Evolutionary conservation across 805 yeast species (phyloP), one percentile per base, ranked within the genome.

Genomic region (Zygotorulaspora florentina): DNA sequence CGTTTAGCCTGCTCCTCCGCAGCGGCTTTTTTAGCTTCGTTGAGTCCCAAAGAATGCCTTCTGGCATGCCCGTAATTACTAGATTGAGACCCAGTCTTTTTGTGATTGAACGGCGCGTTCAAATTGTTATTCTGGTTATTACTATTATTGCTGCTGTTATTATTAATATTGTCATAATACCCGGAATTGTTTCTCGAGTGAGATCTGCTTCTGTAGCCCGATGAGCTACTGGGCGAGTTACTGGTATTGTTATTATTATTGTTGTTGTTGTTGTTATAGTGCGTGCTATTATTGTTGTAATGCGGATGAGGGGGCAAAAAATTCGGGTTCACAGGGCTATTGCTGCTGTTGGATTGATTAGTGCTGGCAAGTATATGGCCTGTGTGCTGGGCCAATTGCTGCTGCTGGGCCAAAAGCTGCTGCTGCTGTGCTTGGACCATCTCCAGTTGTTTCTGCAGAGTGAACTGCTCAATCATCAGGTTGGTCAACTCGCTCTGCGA

Each of bases 11-110:
- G 88, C 31, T 82, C 90, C 54, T 82, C 83, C 3, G 96, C 96
- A n/a, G 99, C 99, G 6, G 97, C 97, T 55, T 83, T 83, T 58
- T 87, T 89, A 10, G 98, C 98, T 67, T 91, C 99, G 43, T 82
- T 82, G 47, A 91, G 73, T 2, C 95, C 97, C 48, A 91, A 71
- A 0, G 97, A 89, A 64, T 91, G 98, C 64, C 99, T 80, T 70
- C 99, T 81, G 35, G 75, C 71, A 63, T 91, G 99, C 29, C 97
- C 96, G 49, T 72, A 68, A 12, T 69, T 70, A 40, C 71, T 57
- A 2, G 72, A 66, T 37, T 65, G 65, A 6, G 76, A 76, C 38
- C 75, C 80, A 0, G 77, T 72, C 54, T 77, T 69, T 60, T 77
- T 70, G 50, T 77, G 81, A 16, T 70, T 54, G 49, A 54, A 54